A percentile compares a stretch with the other conserved stretches of the same genome.
Conservation (phyloP, 139 green algal species). For the Micractinium conductrix region DNA sequence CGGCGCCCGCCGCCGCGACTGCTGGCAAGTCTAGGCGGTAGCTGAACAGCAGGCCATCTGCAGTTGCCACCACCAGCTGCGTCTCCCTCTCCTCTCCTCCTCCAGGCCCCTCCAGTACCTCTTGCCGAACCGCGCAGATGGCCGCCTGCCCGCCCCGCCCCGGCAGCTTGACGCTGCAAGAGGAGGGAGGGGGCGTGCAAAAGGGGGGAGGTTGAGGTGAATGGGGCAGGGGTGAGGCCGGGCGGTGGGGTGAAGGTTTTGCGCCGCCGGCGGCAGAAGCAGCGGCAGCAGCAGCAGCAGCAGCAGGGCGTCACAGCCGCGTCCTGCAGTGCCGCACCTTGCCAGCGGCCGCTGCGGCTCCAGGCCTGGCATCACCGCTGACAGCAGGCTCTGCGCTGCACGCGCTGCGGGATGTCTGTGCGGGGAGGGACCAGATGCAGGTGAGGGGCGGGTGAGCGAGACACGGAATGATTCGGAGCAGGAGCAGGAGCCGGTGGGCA, state of each 20-base stretch:
- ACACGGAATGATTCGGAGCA: neutral
- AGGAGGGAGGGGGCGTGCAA: too few species aligned
- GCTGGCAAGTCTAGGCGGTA: constrained; percentile 4
- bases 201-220: too few species aligned
- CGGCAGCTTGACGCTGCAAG: constrained; percentile 64
- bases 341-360: constrained; percentile 63
- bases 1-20: neutral
- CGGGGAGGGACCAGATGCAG: neutral
- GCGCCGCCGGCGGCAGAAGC: too few species aligned
- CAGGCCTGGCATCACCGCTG: constrained; percentile 62
- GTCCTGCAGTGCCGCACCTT: too few species aligned
- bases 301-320: too few species aligned
- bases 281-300: too few species aligned
- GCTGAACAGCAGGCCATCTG: constrained; percentile 61
- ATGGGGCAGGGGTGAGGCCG: too few species aligned
- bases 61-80: constrained; percentile 59
- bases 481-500: too few species aligned
- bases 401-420: constrained; percentile 36
- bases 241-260: too few species aligned
- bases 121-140: constrained; percentile 45
- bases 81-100: neutral
- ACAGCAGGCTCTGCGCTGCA: constrained; percentile 55
- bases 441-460: neutral
- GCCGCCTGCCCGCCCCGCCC: constrained; percentile 20
- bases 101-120: neutral